These are phyloP conservation scores for Eucalyptus albens DNA, from an alignment of 345 rosid genomes.

Conservation along the genomic window DNA sequence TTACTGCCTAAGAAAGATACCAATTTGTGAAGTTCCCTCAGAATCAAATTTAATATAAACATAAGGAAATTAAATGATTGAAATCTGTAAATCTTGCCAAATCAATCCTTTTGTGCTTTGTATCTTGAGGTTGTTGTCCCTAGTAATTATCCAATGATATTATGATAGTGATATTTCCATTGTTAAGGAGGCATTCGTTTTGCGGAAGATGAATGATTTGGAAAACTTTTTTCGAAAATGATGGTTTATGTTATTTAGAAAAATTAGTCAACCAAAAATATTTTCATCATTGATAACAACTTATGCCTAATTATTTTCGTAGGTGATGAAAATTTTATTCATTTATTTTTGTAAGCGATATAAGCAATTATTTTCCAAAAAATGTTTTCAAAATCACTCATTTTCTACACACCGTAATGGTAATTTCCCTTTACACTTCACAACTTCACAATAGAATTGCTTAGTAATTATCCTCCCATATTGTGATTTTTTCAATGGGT, in stretches of 20 bases:
- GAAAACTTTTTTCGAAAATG: too few relatives aligned
- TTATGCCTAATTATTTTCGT: not conserved
- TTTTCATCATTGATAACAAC: too few relatives aligned
- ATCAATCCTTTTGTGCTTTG: not conserved
- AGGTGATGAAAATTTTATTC: accelerated
- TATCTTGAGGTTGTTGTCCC: not conserved
- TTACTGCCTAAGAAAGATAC: not conserved
- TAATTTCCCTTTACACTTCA: not conserved
- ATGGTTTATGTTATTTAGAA: too few relatives aligned
- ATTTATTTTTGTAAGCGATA: too few relatives aligned
- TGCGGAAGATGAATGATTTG: too few relatives aligned
- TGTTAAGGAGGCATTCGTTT: not conserved
- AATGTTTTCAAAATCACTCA: not conserved
- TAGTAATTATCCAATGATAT: not conserved
- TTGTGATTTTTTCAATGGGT: not conserved
- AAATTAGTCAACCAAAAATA: too few relatives aligned
- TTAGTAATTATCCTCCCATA: not conserved
- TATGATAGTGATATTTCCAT: not conserved
- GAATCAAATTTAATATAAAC: not conserved
- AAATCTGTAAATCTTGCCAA: not conserved
- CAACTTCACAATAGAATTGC: not conserved
- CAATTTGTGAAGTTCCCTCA: not conserved
- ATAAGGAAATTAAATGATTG: not conserved
- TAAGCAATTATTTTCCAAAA: too few relatives aligned
- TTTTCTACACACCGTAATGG: accelerated